These are phyloP conservation scores for Kingdonia uniflora DNA, from an alignment of 164 flowering plant species.

Conservation along the genomic window DNA sequence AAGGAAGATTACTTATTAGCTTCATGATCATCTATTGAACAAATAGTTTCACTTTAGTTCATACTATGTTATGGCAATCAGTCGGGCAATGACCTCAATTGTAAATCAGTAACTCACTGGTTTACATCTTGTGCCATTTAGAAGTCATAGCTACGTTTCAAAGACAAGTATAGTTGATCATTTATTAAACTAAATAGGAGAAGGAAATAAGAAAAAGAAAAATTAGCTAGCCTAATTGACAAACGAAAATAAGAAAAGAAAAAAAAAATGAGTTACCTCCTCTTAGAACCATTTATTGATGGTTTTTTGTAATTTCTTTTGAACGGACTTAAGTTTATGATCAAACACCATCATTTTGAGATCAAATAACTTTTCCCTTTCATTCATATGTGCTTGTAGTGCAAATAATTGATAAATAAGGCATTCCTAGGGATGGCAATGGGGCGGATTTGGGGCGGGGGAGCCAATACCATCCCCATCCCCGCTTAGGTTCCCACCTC, in stretches of 20 bases:
- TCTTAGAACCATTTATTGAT: constrained; percentile 27
- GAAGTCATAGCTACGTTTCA: neutral
- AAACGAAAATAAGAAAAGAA: neutral
- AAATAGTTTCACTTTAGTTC: too few relatives aligned
- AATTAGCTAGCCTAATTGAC: neutral
- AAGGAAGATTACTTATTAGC: too few relatives aligned
- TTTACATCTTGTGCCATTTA: too few relatives aligned
- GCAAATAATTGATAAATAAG: constrained; percentile 29
- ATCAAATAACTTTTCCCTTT: constrained; percentile 31
- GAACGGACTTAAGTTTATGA: constrained; percentile 32
- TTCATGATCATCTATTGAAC: too few relatives aligned
- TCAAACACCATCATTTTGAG: constrained; percentile 28
- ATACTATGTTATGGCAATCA: too few relatives aligned
- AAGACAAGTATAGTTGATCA: neutral
- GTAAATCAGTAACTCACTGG: too few relatives aligned
- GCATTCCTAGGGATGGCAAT: too few relatives aligned
- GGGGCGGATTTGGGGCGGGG: too few relatives aligned
- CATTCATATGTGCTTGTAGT: constrained; percentile 31
- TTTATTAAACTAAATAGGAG: neutral
- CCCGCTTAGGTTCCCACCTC: too few relatives aligned
- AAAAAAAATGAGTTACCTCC: constrained; percentile 34
- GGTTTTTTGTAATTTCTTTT: constrained; percentile 29
- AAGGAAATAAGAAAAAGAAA: neutral
- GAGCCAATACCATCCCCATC: too few relatives aligned
- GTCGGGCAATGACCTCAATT: too few relatives aligned